Evolutionary conservation across 1,139 yeast genomes (phyloP).

Genomic region (Yamadazyma jaroonii): DNA sequence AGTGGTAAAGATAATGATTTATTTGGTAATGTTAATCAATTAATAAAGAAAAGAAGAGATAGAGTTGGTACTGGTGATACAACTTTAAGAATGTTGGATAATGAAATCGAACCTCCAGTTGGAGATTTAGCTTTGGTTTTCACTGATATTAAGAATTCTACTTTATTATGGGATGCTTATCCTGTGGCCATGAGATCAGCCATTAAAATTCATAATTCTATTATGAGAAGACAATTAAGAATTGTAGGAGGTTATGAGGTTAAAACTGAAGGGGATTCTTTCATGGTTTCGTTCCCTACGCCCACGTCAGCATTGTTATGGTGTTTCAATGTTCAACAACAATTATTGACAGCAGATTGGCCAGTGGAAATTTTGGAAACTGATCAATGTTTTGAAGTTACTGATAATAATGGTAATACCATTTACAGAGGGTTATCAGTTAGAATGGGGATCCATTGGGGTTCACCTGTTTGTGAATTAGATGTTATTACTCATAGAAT

Average conservation of each 20-base stretch:
- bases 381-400: constrained; percentile 78
- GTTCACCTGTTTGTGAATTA: constrained; percentile 92
- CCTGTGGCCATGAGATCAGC: constrained; percentile 97
- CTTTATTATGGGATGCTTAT: constrained; percentile 87
- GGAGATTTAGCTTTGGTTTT: constrained; percentile 94
- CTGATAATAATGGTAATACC: constrained; percentile 60
- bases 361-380: constrained; percentile 88
- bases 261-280: constrained; percentile 98
- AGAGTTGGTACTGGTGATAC: constrained; percentile 80
- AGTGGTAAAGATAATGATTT: constrained; percentile 42
- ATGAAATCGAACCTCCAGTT: constrained; percentile 92
- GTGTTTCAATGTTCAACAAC: constrained; percentile 93
- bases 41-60: constrained; percentile 51
- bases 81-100: constrained; percentile 76
- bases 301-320: constrained; percentile 87
- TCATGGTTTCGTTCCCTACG: constrained; percentile 97
- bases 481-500: constrained; percentile 94
- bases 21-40: constrained; percentile 28
- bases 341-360: constrained; percentile 84
- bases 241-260: constrained; percentile 97
- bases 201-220: constrained; percentile 85
- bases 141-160: constrained; percentile 95
- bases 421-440: constrained; percentile 89
- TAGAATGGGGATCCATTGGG: constrained; percentile 99
- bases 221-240: constrained; percentile 91